phyloP scores from a whole-genome alignment of 2,329 filamentous ascomycete species.

The Tricladium varicosporioides region DNA sequence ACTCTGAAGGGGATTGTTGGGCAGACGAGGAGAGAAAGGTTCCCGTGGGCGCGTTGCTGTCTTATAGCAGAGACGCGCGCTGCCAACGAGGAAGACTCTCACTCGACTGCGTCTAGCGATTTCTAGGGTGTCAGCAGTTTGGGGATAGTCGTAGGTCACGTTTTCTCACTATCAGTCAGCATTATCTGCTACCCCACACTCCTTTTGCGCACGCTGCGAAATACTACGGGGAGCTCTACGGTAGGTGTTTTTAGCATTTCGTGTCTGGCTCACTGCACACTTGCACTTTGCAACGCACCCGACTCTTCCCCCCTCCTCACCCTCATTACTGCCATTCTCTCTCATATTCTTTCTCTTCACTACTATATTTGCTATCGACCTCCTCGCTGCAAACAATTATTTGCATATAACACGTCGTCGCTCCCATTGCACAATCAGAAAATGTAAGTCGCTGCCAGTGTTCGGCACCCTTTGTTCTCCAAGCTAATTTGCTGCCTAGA shows the following conservation, averaged over 20 bases:
- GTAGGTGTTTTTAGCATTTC: conserved; percentile 5
- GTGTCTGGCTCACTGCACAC: conserved; percentile 1
- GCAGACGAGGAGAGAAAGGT: neutral
- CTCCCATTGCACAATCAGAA: neutral
- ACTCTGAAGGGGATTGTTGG: neutral
- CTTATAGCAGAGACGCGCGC: neutral
- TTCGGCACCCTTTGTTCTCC: neutral
- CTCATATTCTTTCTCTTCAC: conserved; percentile 1
- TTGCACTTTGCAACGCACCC: neutral
- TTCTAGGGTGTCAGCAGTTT: neutral
- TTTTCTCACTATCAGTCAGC: neutral
- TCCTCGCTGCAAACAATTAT: neutral
- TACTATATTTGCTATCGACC: neutral
- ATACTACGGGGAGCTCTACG: neutral
- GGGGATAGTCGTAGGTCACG: neutral
- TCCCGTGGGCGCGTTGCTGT: neutral
- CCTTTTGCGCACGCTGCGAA: conserved; percentile 2
- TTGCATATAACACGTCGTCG: neutral
- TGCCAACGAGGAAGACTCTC: neutral
- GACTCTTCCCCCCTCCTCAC: conserved; percentile 1
- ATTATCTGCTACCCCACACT: neutral
- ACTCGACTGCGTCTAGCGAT: neutral
- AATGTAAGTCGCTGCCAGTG: conserved; percentile 7
- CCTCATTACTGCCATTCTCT: conserved; percentile 3
- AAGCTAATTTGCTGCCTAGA: conserved; percentile 21